These are phyloP conservation scores for Larix kaempferi DNA, from an alignment of 75 land plant genomes.

Conservation along the genomic window DNA sequence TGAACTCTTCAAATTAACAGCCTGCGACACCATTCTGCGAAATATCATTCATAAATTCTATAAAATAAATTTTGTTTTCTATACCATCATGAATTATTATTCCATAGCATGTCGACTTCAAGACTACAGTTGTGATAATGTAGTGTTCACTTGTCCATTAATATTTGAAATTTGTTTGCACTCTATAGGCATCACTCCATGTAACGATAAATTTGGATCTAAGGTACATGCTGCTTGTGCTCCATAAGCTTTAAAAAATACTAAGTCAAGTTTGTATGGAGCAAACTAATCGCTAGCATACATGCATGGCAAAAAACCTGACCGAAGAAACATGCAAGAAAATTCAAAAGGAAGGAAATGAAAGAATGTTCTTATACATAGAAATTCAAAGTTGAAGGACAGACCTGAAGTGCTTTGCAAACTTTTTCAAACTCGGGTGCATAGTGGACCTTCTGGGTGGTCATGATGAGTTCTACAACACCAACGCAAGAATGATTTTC, in stretches of 20 bases:
- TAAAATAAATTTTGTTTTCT: background rate
- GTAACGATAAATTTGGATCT: too few relatives aligned
- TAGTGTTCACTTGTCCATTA: too few relatives aligned
- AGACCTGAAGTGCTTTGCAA: conserved; percentile 80
- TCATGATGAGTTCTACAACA: conserved; percentile 80
- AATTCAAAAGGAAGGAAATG: background rate
- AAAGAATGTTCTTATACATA: background rate
- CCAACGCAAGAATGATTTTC: conserved; percentile 60
- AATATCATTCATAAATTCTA: background rate
- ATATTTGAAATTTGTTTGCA: too few relatives aligned
- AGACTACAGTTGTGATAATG: too few relatives aligned
- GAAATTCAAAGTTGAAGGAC: background rate
- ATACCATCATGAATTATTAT: too few relatives aligned
- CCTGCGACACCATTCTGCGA: conserved; percentile 30
- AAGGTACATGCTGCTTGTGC: background rate
- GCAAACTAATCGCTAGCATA: background rate
- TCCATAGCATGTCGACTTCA: too few relatives aligned
- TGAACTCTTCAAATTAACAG: conserved; percentile 57
- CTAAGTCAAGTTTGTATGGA: too few relatives aligned
- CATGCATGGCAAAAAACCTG: background rate
- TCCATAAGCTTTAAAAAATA: background rate
- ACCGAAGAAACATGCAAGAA: background rate
- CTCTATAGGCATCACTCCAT: too few relatives aligned
- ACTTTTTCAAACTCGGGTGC: conserved; percentile 67
- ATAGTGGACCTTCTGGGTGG: conserved; percentile 55